Evolutionary conservation across 371 early-diverging fungal genomes (phyloP).

Genomic region (Basidiobolus heterosporus): DNA sequence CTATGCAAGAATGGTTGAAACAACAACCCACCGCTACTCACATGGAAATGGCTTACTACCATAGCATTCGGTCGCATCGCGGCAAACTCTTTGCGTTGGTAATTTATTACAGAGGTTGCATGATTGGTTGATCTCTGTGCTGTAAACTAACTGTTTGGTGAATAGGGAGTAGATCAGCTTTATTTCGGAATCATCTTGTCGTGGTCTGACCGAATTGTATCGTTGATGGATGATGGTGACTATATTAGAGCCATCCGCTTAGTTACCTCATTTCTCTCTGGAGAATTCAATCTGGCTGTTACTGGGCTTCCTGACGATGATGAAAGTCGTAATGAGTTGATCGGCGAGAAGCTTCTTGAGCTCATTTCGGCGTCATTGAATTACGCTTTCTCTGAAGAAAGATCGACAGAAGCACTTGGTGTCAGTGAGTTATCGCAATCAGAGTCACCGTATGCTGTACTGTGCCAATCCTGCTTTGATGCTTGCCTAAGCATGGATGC

Average conservation of each 20-base stretch:
- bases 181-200: constrained; percentile 46
- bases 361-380: constrained; percentile 45
- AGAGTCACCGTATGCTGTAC: too few species aligned
- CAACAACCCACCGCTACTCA: constrained; percentile 6
- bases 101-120: constrained; percentile 5
- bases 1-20: constrained; percentile 3
- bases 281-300: constrained; percentile 37
- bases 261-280: constrained; percentile 46
- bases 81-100: constrained; percentile 49
- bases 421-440: constrained; percentile 21
- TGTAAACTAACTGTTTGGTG: neutral
- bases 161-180: constrained; percentile 40
- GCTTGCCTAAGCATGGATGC: constrained; percentile 49
- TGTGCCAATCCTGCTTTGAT: constrained; percentile 42
- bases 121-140: neutral
- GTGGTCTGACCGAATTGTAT: constrained; percentile 61
- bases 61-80: constrained; percentile 45
- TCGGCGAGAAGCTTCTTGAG: constrained; percentile 48
- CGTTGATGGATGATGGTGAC: constrained; percentile 49
- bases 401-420: constrained; percentile 20
- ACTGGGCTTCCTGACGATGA: constrained; percentile 56
- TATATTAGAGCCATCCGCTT: constrained; percentile 50
- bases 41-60: constrained; percentile 54
- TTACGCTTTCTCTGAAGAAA: constrained; percentile 38
- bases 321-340: constrained; percentile 26